Percentiles rank a stretch among this genome's conserved stretches.
Evolutionary conservation across 257 asterid genomes (phyloP).

Genomic region (Solanum raphanifolium): DNA sequence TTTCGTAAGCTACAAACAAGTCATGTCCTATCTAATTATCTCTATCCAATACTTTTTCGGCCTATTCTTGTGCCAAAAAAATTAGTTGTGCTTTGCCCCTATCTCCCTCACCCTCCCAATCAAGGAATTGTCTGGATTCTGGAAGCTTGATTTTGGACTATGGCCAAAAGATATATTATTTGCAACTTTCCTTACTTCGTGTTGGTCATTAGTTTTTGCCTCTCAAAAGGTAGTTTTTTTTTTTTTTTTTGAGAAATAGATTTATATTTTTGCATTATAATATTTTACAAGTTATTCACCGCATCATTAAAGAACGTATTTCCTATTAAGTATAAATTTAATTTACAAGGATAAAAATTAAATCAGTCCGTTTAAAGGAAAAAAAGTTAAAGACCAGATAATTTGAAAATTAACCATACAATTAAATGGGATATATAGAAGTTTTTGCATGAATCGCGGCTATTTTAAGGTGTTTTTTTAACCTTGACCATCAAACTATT

Average conservation of each 20-base stretch:
- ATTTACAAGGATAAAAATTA: no score
- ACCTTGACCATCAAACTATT: no score
- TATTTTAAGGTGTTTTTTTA: neutral
- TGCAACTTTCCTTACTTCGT: neutral
- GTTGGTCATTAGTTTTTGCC: neutral
- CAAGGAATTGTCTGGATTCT: neutral
- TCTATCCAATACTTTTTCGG: neutral
- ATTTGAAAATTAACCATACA: neutral
- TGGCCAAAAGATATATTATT: neutral
- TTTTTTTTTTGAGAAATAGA: no score
- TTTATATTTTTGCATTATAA: no score
- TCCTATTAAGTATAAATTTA: no score
- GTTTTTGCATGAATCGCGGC: neutral
- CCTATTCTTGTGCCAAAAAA: neutral
- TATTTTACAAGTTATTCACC: no score
- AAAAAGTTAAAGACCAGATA: no score
- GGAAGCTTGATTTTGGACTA: neutral
- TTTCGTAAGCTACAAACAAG: fast-evolving
- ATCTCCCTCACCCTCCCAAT: no score
- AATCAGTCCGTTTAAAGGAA: no score
- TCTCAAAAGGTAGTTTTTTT: neutral
- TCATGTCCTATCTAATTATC: neutral
- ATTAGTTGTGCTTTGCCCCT: no score
- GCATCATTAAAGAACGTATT: no score
- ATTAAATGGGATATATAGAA: neutral